phyloP scores from a whole-genome alignment of 2,329 filamentous ascomycete genomes.

The Paracamarosporium sp. region DNA sequence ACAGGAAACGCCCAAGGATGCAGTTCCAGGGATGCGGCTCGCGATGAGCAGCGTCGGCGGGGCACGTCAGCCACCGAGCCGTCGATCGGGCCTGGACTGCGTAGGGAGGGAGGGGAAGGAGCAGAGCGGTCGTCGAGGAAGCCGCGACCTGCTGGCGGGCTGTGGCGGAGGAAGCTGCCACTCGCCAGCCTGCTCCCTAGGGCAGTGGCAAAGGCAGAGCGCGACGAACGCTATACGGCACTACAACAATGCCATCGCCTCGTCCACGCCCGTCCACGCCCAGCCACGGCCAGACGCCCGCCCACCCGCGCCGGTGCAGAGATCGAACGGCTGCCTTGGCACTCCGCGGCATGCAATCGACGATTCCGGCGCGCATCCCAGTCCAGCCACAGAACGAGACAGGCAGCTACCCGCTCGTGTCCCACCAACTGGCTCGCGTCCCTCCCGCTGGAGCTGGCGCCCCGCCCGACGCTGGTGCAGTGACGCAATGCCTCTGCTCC shows the following conservation, averaged over 20 bases:
- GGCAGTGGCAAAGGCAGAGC: too few relatives aligned
- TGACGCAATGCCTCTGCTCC: constrained; percentile 44
- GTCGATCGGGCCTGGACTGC: constrained; percentile 38
- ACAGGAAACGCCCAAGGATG: neutral
- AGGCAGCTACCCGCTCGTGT: constrained; percentile 34
- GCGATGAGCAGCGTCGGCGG: constrained; percentile 27
- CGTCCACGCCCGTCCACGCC: neutral
- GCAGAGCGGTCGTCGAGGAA: neutral
- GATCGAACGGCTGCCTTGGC: constrained; percentile 29
- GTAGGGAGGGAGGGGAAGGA: neutral
- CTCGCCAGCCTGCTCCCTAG: too few relatives aligned
- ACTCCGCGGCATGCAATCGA: constrained; percentile 32
- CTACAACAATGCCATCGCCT: neutral
- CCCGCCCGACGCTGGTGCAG: constrained; percentile 39
- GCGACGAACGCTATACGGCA: too few relatives aligned
- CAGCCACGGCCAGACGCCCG: neutral
- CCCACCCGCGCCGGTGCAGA: too few relatives aligned
- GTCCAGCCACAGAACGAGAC: constrained; percentile 34
- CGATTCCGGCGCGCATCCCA: constrained; percentile 33
- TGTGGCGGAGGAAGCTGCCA: neutral
- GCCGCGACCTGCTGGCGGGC: neutral
- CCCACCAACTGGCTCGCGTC: constrained; percentile 31
- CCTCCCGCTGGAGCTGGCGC: constrained; percentile 35
- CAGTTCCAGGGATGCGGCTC: constrained; percentile 17
- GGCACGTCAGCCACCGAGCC: constrained; percentile 25